These are phyloP conservation scores for Spatholobus suberectus DNA, from an alignment of 306 rosid genomes.

Conservation along the genomic window DNA sequence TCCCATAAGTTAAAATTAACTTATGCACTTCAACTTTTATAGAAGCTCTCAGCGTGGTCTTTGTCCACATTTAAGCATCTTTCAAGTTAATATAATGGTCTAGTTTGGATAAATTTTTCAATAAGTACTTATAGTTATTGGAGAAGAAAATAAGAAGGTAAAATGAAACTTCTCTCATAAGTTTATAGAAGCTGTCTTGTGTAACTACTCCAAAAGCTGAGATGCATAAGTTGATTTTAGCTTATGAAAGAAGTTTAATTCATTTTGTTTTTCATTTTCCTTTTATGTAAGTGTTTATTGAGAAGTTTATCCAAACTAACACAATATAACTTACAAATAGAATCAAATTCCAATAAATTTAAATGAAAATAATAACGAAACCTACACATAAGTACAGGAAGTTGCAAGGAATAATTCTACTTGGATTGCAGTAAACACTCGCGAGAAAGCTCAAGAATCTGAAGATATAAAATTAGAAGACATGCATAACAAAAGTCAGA, in stretches of 20 bases:
- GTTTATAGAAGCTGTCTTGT: neutral
- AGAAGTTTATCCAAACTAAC: neutral
- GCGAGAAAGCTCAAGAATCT: constrained; percentile 30
- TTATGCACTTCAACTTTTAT: neutral
- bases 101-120: neutral
- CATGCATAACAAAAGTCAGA: constrained; percentile 20
- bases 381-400: constrained; percentile 32
- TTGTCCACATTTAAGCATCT: constrained; percentile 19
- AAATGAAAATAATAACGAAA: constrained; percentile 30
- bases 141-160: neutral
- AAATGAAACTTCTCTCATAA: neutral
- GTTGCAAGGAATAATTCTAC: constrained; percentile 36
- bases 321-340: constrained; percentile 1
- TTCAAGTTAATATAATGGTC: constrained; percentile 11
- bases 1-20: neutral
- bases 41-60: neutral
- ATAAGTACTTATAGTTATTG: neutral
- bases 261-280: neutral
- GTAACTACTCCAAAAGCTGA: neutral
- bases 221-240: neutral
- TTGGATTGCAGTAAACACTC: constrained; percentile 34
- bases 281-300: neutral
- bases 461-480: constrained; percentile 19
- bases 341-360: constrained; percentile 15
- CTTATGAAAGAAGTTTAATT: neutral